Conservation (phyloP, 192 early-diverging fungal genomes). For the Coemansia sp. region DNA sequence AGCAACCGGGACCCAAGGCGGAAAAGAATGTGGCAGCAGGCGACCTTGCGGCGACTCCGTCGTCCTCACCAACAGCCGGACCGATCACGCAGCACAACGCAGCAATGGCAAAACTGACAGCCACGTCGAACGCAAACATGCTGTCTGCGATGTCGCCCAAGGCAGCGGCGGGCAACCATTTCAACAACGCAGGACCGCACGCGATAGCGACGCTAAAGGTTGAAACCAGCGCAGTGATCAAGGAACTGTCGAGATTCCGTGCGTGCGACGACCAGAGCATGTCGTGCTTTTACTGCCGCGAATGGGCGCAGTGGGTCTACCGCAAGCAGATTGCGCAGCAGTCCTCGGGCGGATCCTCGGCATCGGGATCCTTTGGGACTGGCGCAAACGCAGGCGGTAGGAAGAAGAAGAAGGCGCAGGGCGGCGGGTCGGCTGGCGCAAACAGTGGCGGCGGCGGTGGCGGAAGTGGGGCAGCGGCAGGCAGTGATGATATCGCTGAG, state of each 20-base stretch:
- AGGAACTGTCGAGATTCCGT: slow-evolving; percentile 69
- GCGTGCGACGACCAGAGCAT: slow-evolving; percentile 69
- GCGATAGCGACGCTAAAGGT: slow-evolving; percentile 62
- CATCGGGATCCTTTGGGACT: background rate
- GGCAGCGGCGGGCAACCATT: slow-evolving; percentile 16
- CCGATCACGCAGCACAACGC: slow-evolving; percentile 4
- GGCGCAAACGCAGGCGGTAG: slow-evolving; percentile 17
- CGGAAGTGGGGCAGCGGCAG: background rate
- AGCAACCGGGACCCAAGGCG: slow-evolving; percentile 2
- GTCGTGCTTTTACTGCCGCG: slow-evolving; percentile 74
- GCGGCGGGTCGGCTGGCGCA: background rate
- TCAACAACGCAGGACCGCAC: slow-evolving; percentile 28
- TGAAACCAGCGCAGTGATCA: slow-evolving; percentile 61
- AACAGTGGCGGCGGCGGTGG: background rate
- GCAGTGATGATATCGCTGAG: slow-evolving; percentile 19
- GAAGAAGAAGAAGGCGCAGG: slow-evolving; percentile 37
- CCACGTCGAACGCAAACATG: slow-evolving; percentile 9
- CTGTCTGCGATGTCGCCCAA: slow-evolving; percentile 19
- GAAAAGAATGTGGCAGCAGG: background rate
- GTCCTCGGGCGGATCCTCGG: slow-evolving; percentile 9
- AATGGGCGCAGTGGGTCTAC: slow-evolving; percentile 78
- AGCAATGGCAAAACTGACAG: background rate
- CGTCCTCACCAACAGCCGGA: background rate
- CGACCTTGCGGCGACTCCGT: background rate
- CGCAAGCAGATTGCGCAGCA: slow-evolving; percentile 59